Evolutionary conservation across 306 rosid species (phyloP), one percentile per base, ranked within the genome.

Genomic region (Inga leiocalycina): DNA sequence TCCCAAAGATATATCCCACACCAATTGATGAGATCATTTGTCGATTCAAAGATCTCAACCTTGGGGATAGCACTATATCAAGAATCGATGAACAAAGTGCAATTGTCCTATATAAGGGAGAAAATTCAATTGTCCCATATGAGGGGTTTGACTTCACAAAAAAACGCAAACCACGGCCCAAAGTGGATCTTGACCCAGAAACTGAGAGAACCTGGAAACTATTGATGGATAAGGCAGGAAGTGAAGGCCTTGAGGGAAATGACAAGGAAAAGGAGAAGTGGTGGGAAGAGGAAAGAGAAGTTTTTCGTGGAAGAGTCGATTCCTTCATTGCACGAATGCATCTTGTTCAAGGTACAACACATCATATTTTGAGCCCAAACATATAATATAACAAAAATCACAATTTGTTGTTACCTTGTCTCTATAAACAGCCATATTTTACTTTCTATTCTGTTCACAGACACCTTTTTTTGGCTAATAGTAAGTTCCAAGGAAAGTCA

Each of bases 311-410:
- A 81, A 90, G 99, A 74, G 94, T 87, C 48, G 93, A 93, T 76
- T 96, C 97, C 76, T 94, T 94, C 87, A 92, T 94, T 87, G 99
- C 98, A 16, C 89, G 97, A 71, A 96, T 94, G 99, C 99, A 96
- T 85, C 98, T 96, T 71, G 95, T 96, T 81, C 99, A 92, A 96
- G 99, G 99, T 96, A 90, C 61, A 71, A 19, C 45, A 49, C 67
- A 86, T 85, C 72, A 59, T 16, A 75, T 6, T 82, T 83, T 74
- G 52, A 17, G 67, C 84, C 79, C 51, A 76, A 76, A 83, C 51
- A 66, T 82, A 68, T 49, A 51, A 15, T 76, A 24, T 71, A 14
- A 73, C 13, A 11, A 84, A 69, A 35, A 74, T 77, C 46, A 84
- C 52, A 43, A 64, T 75, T 17, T 71, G 61, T 32, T 65, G 34